phyloP scores from a whole-genome alignment of 2,329 filamentous ascomycete species.

The Penicillium sp. region DNA sequence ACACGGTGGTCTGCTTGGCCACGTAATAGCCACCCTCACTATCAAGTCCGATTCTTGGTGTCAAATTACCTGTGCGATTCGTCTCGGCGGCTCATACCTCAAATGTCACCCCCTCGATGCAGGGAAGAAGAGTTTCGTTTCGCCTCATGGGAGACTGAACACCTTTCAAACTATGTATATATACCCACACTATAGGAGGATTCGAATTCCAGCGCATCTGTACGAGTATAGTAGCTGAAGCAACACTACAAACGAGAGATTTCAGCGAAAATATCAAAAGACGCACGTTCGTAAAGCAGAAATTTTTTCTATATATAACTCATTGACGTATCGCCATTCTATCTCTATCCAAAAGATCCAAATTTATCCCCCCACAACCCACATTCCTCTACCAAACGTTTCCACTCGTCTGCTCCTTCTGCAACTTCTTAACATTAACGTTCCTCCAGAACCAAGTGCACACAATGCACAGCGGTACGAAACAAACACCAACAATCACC shows the following conservation, averaged over 20 bases:
- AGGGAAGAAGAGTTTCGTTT: background rate
- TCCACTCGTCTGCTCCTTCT: conserved; percentile 6
- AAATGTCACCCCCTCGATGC: background rate
- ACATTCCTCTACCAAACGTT: conserved; percentile 1
- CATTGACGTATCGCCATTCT: background rate
- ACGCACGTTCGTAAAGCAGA: background rate
- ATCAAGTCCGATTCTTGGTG: background rate
- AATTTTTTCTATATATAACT: background rate
- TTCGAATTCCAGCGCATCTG: background rate
- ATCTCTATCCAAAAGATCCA: background rate
- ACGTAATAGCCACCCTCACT: background rate
- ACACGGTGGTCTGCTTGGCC: background rate
- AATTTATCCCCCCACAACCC: background rate
- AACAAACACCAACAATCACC: conserved; percentile 34
- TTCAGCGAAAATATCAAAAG: background rate
- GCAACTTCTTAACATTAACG: conserved; percentile 8
- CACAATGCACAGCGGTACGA: conserved; percentile 6
- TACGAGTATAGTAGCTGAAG: background rate
- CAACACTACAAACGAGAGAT: background rate
- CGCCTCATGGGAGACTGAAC: background rate
- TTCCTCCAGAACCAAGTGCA: conserved; percentile 10
- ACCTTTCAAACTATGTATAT: background rate
- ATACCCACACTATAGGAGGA: background rate
- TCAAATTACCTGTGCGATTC: background rate
- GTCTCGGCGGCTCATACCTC: background rate